Evolutionary conservation across 2,329 filamentous ascomycete genomes (phyloP).

Genomic region (Botrytis medusae): DNA sequence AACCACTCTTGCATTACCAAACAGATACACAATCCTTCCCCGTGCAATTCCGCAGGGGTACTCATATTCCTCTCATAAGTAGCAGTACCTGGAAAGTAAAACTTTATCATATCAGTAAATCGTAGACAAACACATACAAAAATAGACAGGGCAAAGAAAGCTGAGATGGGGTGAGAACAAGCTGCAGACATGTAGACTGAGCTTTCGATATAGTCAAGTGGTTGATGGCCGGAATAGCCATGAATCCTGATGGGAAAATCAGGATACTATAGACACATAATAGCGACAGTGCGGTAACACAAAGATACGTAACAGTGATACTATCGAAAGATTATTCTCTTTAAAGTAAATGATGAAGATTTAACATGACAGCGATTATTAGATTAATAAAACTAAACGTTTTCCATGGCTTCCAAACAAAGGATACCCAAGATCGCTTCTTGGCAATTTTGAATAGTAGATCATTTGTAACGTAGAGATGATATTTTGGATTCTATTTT

Average conservation of each 20-base stretch:
- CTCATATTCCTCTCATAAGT: no score
- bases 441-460: accelerated
- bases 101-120: neutral
- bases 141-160: no score
- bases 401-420: no score
- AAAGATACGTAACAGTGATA: neutral
- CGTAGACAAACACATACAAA: no score
- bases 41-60: no score
- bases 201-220: neutral
- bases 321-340: neutral
- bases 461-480: no score
- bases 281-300: accelerated
- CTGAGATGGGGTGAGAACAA: no score
- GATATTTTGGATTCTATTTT: no score
- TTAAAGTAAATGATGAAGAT: neutral
- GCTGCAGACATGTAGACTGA: no score
- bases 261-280: neutral
- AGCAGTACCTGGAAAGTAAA: no score
- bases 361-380: neutral
- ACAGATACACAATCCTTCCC: no score
- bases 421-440: accelerated
- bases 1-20: no score
- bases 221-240: neutral
- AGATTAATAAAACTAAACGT: accelerated
- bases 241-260: neutral